Evolutionary conservation across 1,139 yeast genomes (phyloP).

Genomic region (Debaryomyces coudertii): DNA sequence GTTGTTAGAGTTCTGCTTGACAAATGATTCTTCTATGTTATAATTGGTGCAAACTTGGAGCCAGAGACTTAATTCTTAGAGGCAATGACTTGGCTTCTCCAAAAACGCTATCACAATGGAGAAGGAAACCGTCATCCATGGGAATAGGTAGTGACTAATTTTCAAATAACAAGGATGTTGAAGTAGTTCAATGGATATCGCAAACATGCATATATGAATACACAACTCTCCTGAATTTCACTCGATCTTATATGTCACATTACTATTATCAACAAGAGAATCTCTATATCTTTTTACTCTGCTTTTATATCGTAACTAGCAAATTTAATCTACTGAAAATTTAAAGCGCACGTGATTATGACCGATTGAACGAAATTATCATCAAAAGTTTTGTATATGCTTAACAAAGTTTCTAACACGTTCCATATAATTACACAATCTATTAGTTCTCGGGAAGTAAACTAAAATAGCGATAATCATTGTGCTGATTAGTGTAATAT

Average conservation of each 20-base stretch:
- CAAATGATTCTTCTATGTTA: conserved; percentile 30
- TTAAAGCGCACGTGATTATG: neutral
- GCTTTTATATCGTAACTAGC: neutral
- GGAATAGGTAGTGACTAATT: no score
- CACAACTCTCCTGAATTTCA: no score
- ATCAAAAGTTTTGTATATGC: conserved; percentile 3
- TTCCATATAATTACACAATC: conserved; percentile 4
- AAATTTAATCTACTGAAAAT: conserved; percentile 1
- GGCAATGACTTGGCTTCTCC: no score
- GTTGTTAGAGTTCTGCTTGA: conserved; percentile 60
- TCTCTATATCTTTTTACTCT: neutral
- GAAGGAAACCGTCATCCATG: no score
- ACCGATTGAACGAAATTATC: conserved; percentile 3
- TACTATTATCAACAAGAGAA: neutral
- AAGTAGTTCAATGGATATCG: no score
- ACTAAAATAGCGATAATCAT: neutral
- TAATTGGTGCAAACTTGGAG: neutral
- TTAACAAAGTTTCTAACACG: neutral
- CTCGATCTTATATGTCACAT: no score
- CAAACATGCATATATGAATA: no score
- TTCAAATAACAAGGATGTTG: no score
- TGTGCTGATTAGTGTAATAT: neutral
- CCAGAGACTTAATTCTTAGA: no score
- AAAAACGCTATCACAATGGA: no score
- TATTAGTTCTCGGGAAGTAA: neutral